Evolutionary conservation across 208 protist genomes (phyloP), one percentile per base, ranked within the genome.

Genomic region (Wallacemonas sp.): DNA sequence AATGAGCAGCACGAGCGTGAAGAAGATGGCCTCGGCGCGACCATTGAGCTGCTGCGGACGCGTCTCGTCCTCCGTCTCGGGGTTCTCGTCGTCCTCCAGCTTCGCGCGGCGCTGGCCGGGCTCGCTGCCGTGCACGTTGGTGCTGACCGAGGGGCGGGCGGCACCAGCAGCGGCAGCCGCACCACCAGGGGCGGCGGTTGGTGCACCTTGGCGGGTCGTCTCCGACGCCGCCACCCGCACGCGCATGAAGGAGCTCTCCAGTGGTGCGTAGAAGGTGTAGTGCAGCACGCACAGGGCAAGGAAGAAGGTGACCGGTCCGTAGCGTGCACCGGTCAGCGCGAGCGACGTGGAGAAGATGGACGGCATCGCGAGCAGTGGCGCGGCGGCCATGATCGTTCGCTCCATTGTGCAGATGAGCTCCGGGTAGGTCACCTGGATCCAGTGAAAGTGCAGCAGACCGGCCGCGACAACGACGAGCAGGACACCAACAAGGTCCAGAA

Each of bases 391-490:
- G 28, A 85, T 76, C 5, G 76, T 66, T 10, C 89, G 81, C 72
- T 96, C 88, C 71, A 91, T 72, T 18, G 76, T 49, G 65, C 78
- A 87, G 16, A 88, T 72, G 32, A 91, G 76, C 48, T 85, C 82
- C 2, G 91, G 91, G 41, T 71, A 88, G 14, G 67, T 71, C 65
- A 85, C 64, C 74, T 96, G 91, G 32, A 96, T 41, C 81, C 85
- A 96, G 2, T 79, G 81, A 70, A 94, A 96, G 72, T 96, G 91
- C 61, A 92, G 75, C 55, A 89, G 57, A 0, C 76, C 73, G 0
- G 81, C 68, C 29, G 79, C 84, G 12, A 76, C 72, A 11, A 72
- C 57, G 7, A 77, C 28, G 31, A 76, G 2, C 16, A 92, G 59
- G 18, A 91, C 20, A 5, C 79, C 76, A 10, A 71, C 44, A 7